phyloP scores from a whole-genome alignment of 371 early-diverging fungal genomes.

The Mortierella sp. region DNA sequence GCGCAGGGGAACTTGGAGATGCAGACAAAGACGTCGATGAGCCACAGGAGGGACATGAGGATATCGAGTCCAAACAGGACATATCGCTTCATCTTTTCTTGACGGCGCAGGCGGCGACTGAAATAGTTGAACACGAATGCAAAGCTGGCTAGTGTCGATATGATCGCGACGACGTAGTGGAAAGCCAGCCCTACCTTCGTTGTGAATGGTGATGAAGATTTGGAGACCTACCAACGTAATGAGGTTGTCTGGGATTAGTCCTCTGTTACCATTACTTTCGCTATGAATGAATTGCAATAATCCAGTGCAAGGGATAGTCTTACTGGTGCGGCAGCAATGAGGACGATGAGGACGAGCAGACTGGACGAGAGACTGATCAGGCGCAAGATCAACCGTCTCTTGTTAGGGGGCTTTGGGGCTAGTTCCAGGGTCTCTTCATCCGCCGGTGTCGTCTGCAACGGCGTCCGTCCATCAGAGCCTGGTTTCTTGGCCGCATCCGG shows the following conservation, averaged over 20 bases:
- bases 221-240: conserved; percentile 23
- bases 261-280: neutral
- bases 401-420: conserved; percentile 31
- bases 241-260: neutral
- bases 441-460: neutral
- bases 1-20: conserved; percentile 64
- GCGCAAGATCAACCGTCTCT: conserved; percentile 44
- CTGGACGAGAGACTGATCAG: conserved; percentile 37
- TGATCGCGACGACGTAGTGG: conserved; percentile 61
- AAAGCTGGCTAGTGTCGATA: conserved; percentile 64
- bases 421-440: conserved; percentile 14
- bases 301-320: neutral
- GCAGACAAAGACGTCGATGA: conserved; percentile 70
- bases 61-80: conserved; percentile 64
- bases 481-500: neutral
- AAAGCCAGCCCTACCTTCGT: conserved; percentile 33
- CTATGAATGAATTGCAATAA: neutral
- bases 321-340: conserved; percentile 50
- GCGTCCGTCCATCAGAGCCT: neutral
- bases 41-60: conserved; percentile 65
- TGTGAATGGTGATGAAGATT: conserved; percentile 40
- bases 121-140: conserved; percentile 62
- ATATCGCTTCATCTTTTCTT: conserved; percentile 64
- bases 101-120: conserved; percentile 61
- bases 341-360: conserved; percentile 25